Evolutionary conservation across 2,329 filamentous ascomycete genomes (phyloP), one percentile per base, ranked within the genome.

Genomic region (Pezicula radicicola): DNA sequence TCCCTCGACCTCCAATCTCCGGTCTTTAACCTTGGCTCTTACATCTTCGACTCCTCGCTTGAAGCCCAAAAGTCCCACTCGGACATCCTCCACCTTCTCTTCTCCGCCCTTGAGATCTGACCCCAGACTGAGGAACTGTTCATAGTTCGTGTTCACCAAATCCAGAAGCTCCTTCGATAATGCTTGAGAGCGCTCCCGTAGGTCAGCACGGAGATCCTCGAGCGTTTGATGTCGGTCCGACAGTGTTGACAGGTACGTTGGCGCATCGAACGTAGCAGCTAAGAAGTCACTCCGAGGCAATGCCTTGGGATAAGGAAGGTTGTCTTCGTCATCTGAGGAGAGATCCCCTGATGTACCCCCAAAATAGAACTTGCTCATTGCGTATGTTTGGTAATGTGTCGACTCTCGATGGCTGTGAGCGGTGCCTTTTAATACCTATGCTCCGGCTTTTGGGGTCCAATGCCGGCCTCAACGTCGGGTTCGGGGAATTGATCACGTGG

Each of bases 121-220:
- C 0, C 94, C 95, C 0, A 99, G 73, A 0, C 85, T 86, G 4
- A 99, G 72, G 62, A 99, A 99, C 52, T 93, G 88, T 45, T 91
- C 87, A 68, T 99, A 97, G 70, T 99, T 96, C 48, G 87, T 82
- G 66, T 99, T 99, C 59, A 99, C 94, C 7, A 99, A 82, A 72
- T 97, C 93, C 16, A 99, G 78, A 3, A 99, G 79, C 72, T 99
- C 94, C 56, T 87, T 83, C 63, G 86, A 89, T 55, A 99, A 85
- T 18, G 87, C 80, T 60, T 89, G 83, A 60, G 86, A 89, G 48
- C 95, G 81, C 53, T 91, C 83, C 42, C 92, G 86, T 15, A 99
- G 78, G 65, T 99, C 95, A 5, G 86, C 75, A 35, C 93, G 89
- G 30, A 99, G 77, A 68, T 99, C 94, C 67, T 96, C 92, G 45